phyloP scores from a whole-genome alignment of 2,329 filamentous ascomycete genomes.

The Alternaria metachromatica region DNA sequence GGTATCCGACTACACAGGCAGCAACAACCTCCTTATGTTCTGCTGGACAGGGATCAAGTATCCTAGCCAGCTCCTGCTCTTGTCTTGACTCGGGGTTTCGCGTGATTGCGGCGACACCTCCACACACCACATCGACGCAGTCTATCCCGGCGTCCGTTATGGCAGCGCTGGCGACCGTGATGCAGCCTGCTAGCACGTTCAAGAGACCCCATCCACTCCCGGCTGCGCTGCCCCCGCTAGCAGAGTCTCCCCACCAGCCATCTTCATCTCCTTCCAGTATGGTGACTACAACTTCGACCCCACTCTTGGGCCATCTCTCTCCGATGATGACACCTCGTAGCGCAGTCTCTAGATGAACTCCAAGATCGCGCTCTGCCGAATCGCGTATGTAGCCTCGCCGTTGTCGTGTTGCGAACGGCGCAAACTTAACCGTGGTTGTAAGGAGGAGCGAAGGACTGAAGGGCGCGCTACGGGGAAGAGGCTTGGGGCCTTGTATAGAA shows the following conservation, averaged over 20 bases:
- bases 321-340: conserved; percentile 88
- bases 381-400: conserved; percentile 87
- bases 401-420: conserved; percentile 86
- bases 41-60: conserved; percentile 82
- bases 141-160: conserved; percentile 95
- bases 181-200: conserved; percentile 89
- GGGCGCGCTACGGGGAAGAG: conserved; percentile 84
- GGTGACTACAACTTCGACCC: conserved; percentile 92
- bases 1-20: conserved; percentile 88
- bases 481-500: conserved; percentile 90
- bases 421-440: conserved; percentile 94
- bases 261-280: conserved; percentile 94
- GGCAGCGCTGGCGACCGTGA: conserved; percentile 91
- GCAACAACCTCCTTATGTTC: conserved; percentile 81
- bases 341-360: conserved; percentile 89
- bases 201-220: conserved; percentile 81
- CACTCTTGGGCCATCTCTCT: conserved; percentile 97
- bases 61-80: conserved; percentile 54
- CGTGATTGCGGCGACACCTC: conserved; percentile 85
- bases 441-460: conserved; percentile 94
- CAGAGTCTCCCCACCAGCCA: conserved; percentile 65
- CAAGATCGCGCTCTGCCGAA: conserved; percentile 83
- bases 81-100: conserved; percentile 35
- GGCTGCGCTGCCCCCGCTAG: conserved; percentile 53
- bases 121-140: conserved; percentile 87